phyloP scores from a whole-genome alignment of 2,329 filamentous ascomycete species.

The Aspergillus jensenii region DNA sequence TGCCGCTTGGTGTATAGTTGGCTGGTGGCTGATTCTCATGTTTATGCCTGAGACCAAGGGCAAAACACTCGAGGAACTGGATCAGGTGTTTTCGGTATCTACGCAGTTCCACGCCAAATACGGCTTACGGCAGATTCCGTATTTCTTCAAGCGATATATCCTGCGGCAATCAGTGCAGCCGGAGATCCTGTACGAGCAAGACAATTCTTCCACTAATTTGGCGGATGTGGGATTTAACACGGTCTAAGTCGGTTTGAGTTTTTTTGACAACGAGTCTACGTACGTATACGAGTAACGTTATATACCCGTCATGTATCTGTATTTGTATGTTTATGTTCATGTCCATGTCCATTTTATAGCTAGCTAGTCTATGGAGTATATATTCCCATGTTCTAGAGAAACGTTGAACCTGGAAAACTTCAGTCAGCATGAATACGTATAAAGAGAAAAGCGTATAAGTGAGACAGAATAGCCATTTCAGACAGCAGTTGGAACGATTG shows the following conservation, averaged over 20 bases:
- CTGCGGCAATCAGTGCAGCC: conserved; percentile 40
- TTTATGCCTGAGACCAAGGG: conserved; percentile 44
- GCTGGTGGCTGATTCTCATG: conserved; percentile 47
- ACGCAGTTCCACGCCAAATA: conserved; percentile 45
- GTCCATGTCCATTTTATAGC: background rate
- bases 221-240: conserved; percentile 27
- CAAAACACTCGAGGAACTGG: conserved; percentile 48
- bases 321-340: background rate
- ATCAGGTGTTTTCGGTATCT: conserved; percentile 56
- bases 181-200: conserved; percentile 37
- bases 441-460: background rate
- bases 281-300: background rate
- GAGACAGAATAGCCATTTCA: conserved; percentile 36
- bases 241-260: background rate
- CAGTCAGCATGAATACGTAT: background rate
- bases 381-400: background rate
- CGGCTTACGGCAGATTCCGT: conserved; percentile 39
- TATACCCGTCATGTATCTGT: conserved; percentile 8
- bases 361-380: background rate
- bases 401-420: background rate
- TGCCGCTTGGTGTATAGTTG: conserved; percentile 43
- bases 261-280: background rate
- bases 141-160: conserved; percentile 37
- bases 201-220: conserved; percentile 21
- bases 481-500: conserved; percentile 49